Base-by-base conservation (phyloP, 176 grass and related monocot genomes). In the Typha latifolia region DNA sequence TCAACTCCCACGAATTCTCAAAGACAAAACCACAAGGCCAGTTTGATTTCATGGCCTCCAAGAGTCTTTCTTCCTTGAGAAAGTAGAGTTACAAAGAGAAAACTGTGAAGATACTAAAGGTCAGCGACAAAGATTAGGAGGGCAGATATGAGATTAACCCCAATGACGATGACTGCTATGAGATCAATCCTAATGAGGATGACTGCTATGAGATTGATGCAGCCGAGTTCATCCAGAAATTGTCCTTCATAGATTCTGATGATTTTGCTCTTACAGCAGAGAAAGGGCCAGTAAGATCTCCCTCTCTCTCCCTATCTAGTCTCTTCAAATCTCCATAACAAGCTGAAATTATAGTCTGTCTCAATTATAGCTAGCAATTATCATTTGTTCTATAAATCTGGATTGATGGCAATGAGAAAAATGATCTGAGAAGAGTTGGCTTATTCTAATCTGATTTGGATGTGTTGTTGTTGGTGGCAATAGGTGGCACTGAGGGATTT, bases 401-500 rank as follows among this genome's bases (percentile, higher is more conserved):
- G 6, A 43, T 5, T 43, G 34, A 9, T 43, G 34, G 20, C 12
- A 15, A 66, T 14, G 24, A 52, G 7, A 2, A 79, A 31, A 15
- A 55, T 62, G 29, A 12, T 48, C 4, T 4, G 61, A 49, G 18
- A 48, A 3, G 3, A 48, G 20, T 10, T 50, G 18, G 48, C 12
- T 61, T 62, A 2, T 5, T 26, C 31, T 15, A 11, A 63, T 32
- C 53, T 0, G n/a, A 57, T 57, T 57, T 16, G 20, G 20, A 18
- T 1, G 48, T 69, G 47, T 31, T 66, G 2, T 37, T 55, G 53
- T 8, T 21, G 6, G 20, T 21, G 72, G n/a, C 49, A n/a, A 71
- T 74, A 90, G 86, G 81, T 82, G n/a, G 91, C 91, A 16, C 61
- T 90, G 18, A 84, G 70, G 64, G 86, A 90, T 19, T 87, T 67